Conservation (phyloP, 2,329 filamentous ascomycete species). For the Cylindrodendrum hubeiense region DNA sequence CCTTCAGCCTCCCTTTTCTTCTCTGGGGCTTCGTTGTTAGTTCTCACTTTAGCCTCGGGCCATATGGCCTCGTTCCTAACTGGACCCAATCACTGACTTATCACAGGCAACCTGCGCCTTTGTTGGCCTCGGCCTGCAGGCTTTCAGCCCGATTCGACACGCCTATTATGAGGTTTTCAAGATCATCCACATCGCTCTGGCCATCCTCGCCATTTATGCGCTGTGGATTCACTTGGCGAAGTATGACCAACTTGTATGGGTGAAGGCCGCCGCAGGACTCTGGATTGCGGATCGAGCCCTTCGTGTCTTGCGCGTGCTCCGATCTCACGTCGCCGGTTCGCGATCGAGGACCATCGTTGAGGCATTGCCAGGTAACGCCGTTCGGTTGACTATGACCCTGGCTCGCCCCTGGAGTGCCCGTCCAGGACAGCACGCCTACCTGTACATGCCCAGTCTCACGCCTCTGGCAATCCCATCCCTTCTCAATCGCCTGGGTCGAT, state of each 20-base stretch:
- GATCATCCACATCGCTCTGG: constrained; percentile 75
- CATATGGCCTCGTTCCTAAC: neutral
- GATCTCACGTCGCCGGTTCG: constrained; percentile 75
- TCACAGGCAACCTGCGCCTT: constrained; percentile 69
- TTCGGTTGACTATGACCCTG: constrained; percentile 79
- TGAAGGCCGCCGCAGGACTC: constrained; percentile 72
- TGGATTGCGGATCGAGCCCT: constrained; percentile 75
- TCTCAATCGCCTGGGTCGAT: constrained; percentile 83
- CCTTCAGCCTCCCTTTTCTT: constrained; percentile 60
- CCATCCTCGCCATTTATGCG: constrained; percentile 69
- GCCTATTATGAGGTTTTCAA: constrained; percentile 86
- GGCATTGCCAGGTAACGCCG: constrained; percentile 80
- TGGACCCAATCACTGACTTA: constrained; percentile 19
- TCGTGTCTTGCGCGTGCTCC: constrained; percentile 71
- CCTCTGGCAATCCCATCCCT: constrained; percentile 82
- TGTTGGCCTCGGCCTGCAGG: constrained; percentile 74
- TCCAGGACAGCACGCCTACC: constrained; percentile 82
- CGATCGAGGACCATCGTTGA: constrained; percentile 79
- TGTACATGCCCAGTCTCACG: constrained; percentile 82
- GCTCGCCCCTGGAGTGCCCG: constrained; percentile 82
- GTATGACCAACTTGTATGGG: constrained; percentile 60
- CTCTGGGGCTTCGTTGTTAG: constrained; percentile 74
- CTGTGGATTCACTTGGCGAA: constrained; percentile 74
- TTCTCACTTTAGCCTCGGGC: constrained; percentile 29
- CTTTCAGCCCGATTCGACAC: constrained; percentile 78